Evolutionary conservation across 2,329 filamentous ascomycete genomes (phyloP).

Genomic region (Fusarium sp.): DNA sequence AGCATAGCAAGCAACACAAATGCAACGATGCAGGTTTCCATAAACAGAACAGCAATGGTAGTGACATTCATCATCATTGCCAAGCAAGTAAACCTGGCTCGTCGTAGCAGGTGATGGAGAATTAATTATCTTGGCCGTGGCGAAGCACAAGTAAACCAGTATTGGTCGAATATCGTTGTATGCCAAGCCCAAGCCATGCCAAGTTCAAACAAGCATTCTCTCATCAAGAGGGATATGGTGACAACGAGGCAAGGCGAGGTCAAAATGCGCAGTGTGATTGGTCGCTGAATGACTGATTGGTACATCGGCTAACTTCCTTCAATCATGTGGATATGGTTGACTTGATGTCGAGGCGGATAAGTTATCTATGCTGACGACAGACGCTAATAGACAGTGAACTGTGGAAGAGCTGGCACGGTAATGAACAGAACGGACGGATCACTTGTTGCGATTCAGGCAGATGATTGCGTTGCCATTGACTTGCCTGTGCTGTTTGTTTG

Average conservation of each 20-base stretch:
- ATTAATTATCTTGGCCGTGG: constrained; percentile 34
- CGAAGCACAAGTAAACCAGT: constrained; percentile 27
- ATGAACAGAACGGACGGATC: constrained; percentile 9
- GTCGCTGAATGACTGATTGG: constrained; percentile 16
- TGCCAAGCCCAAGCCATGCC: constrained; percentile 42
- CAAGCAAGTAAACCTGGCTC: constrained; percentile 28
- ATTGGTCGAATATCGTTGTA: constrained; percentile 25
- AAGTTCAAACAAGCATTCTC: constrained; percentile 43
- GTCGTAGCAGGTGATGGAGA: constrained; percentile 35
- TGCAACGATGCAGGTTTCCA: constrained; percentile 16
- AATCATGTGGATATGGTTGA: constrained; percentile 19
- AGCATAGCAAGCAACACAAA: constrained; percentile 14
- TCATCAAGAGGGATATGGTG: constrained; percentile 2
- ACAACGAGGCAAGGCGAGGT: constrained; percentile 12
- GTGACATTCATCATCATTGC: constrained; percentile 32
- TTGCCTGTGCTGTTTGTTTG: background rate
- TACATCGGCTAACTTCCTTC: constrained; percentile 24
- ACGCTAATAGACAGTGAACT: constrained; percentile 33
- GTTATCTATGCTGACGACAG: constrained; percentile 35
- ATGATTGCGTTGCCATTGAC: background rate
- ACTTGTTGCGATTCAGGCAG: background rate
- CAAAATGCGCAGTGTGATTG: constrained; percentile 26
- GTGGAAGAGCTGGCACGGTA: constrained; percentile 17
- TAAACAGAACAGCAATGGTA: constrained; percentile 13
- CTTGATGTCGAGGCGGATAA: constrained; percentile 13